Base-by-base conservation (phyloP, 2,329 filamentous ascomycete genomes). In the Drechslerella dactyloides region DNA sequence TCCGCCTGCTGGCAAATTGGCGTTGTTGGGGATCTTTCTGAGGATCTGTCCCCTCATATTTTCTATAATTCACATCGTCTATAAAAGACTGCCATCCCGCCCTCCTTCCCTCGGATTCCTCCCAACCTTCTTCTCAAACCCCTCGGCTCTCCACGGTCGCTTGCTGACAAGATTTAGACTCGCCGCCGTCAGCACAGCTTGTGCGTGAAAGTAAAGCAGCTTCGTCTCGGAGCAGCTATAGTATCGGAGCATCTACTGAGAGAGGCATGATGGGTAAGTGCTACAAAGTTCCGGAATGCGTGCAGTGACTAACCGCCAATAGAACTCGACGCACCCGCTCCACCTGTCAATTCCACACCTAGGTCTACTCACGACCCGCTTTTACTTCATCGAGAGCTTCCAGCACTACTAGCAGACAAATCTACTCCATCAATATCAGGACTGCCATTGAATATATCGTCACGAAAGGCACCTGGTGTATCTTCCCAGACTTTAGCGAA, bases 171-270 rank as follows among this genome's bases (percentile, higher is more conserved):
- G 11, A 6, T 21, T 48, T 48, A 48, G 44, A 10, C 11, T 48
- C 44, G 15, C 44, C 44, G 6, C 50, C 50, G 2, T 13, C 24
- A 5, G 50, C 50, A 8, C 50, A 53, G 23, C 50, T 53, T n/a
- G 8, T 53, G 2, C 50, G 50, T 15, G 50, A 53, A 30, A 11
- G 6, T 7, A 2, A 7, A 11, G 50, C 23, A 5, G 6, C 27
- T 2, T 30, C 24, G 7, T 53, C 23, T 6, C 13, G 24, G 23
- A 15, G 17, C 13, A 30, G 30, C 17, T 53, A 53, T 53, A 53
- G 50, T 23, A 21, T 53, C 50, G 50, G 50, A 5, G 50, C 23
- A 15, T 53, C 50, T n/a, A 53, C 50, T 2, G 50, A 53, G 50
- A 27, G 50, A 30, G 50, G 30, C 23, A 30, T 53, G 23, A 30